phyloP scores from a whole-genome alignment of 2,329 filamentous ascomycete genomes.

The Diaporthe velutina region DNA sequence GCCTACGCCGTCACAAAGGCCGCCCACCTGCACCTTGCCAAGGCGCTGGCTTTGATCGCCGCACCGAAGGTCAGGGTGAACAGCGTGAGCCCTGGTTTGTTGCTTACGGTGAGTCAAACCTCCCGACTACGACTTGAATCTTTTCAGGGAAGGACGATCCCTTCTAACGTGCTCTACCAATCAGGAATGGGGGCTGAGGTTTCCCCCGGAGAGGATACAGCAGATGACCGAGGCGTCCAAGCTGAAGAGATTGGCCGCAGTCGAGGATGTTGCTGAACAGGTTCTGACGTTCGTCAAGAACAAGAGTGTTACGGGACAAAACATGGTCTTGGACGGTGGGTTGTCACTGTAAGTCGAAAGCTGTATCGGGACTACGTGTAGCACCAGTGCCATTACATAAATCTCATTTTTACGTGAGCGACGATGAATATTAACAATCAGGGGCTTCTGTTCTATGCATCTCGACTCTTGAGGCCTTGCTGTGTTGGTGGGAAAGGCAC shows the following conservation, averaged over 20 bases:
- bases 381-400: background rate
- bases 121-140: background rate
- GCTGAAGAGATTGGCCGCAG: constrained; percentile 70
- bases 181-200: constrained; percentile 71
- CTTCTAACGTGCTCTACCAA: constrained; percentile 26
- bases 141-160: background rate
- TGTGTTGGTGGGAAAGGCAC: background rate
- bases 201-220: constrained; percentile 70
- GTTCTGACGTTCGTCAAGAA: constrained; percentile 63
- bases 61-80: constrained; percentile 71
- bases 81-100: constrained; percentile 66
- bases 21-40: constrained; percentile 73
- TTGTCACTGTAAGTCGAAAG: constrained; percentile 5
- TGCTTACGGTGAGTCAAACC: constrained; percentile 57
- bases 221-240: constrained; percentile 66
- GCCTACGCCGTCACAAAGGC: constrained; percentile 85
- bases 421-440: no score
- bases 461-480: background rate
- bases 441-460: background rate
- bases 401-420: background rate
- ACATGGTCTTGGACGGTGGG: constrained; percentile 64
- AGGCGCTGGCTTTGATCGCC: constrained; percentile 65
- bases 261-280: constrained; percentile 69
- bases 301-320: constrained; percentile 64
- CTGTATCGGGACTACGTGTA: background rate